A percentile compares a stretch with the other conserved stretches of the same genome.
Conservation (phyloP, 768 basidiomycete species). For the Mycena vulgaris region DNA sequence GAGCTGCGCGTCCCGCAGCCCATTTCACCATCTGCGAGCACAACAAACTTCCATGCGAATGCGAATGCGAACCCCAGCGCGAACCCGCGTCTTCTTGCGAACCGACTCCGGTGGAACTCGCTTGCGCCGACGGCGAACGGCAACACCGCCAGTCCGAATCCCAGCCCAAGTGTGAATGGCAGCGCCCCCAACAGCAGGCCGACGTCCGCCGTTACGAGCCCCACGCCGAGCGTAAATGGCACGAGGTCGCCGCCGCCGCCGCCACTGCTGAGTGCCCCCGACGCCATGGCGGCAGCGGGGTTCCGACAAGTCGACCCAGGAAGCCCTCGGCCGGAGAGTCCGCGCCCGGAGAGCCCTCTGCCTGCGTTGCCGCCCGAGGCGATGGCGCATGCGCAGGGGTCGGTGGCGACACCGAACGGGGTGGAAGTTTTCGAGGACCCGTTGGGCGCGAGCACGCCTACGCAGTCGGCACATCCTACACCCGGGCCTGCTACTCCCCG, state of each 20-base stretch:
- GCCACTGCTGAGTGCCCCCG: constrained; percentile 24
- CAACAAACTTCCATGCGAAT: constrained; percentile 33
- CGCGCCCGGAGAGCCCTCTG: constrained; percentile 38
- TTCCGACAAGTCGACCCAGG: constrained; percentile 5
- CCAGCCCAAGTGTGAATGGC: constrained; percentile 36
- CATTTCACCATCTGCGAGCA: constrained; percentile 39
- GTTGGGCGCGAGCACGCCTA: constrained; percentile 34
- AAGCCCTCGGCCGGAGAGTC: constrained; percentile 7
- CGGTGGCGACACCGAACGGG: constrained; percentile 5
- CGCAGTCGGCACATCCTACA: constrained; percentile 6
- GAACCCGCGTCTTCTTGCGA: constrained; percentile 64
- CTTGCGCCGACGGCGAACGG: constrained; percentile 29
- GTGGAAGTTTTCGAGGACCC: constrained; percentile 33
- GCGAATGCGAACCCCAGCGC: constrained; percentile 46
- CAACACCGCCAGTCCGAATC: constrained; percentile 17
- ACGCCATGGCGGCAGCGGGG: constrained; percentile 3
- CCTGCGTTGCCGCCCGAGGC: constrained; percentile 39
- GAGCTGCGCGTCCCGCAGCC: constrained; percentile 77
- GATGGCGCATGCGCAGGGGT: constrained; percentile 12
- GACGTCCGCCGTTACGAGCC: constrained; percentile 20
- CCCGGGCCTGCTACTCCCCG: constrained; percentile 24
- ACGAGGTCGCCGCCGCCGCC: constrained; percentile 24
- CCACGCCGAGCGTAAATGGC: constrained; percentile 35
- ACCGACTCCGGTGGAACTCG: constrained; percentile 40
- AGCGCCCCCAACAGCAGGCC: constrained; percentile 8